A percentile compares a stretch with the other conserved stretches of the same genome.
These are phyloP conservation scores for Myxozyma sirexii DNA, from an alignment of 805 yeast genomes.

Conservation along the genomic window DNA sequence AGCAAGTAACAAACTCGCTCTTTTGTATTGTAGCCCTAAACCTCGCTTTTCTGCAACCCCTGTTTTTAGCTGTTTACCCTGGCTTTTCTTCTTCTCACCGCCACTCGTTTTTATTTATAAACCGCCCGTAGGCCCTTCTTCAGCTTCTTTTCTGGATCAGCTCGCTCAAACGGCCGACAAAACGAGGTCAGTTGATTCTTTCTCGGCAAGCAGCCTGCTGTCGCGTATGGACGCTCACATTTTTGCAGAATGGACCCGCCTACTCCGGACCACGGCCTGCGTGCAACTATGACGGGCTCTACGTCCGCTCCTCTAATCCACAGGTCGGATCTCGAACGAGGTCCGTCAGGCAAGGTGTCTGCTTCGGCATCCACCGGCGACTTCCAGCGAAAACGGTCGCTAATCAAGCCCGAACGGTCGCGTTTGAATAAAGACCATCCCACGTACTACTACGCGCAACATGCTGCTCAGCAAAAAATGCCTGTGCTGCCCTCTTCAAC, in stretches of 20 bases:
- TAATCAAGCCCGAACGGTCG: conserved; percentile 84
- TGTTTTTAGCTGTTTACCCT: neutral
- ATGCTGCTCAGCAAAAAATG: conserved; percentile 64
- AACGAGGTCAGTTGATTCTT: neutral
- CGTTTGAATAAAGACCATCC: conserved; percentile 68
- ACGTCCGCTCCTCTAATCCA: conserved; percentile 26
- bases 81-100: neutral
- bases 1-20: neutral
- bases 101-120: neutral
- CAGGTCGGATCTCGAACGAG: conserved; percentile 18
- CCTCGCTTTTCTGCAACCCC: neutral
- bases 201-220: neutral
- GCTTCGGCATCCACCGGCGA: conserved; percentile 27
- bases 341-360: conserved; percentile 12
- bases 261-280: conserved; percentile 9
- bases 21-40: neutral
- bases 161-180: neutral
- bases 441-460: conserved; percentile 74
- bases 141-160: neutral
- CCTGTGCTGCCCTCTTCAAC: conserved; percentile 69
- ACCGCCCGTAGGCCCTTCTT: neutral
- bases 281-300: conserved; percentile 18
- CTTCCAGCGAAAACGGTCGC: conserved; percentile 57
- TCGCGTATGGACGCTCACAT: neutral
- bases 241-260: conserved; percentile 8